Conservation (phyloP, 352 stramenopile species). For the Globisporangium polare region DNA sequence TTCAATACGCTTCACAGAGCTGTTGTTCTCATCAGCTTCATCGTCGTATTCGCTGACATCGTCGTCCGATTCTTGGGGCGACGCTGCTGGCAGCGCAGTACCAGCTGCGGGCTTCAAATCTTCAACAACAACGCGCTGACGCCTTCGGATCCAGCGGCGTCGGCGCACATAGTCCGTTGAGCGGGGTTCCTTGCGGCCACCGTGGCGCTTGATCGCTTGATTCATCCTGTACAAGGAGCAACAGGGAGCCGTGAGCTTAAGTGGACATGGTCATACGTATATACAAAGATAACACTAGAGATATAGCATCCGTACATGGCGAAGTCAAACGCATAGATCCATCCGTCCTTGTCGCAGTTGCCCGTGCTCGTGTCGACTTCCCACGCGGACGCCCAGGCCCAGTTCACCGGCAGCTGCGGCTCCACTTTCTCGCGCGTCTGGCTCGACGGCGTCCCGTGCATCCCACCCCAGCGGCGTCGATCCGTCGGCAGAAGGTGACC, state of each 20-base stretch:
- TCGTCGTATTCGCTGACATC: neutral
- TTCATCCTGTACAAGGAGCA: slow-evolving; percentile 37
- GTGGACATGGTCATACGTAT: neutral
- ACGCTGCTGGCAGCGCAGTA: neutral
- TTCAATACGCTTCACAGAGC: slow-evolving; percentile 2
- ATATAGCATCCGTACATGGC: slow-evolving; percentile 31
- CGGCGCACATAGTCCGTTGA: slow-evolving; percentile 68
- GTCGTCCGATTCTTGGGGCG: neutral
- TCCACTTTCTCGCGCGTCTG: slow-evolving; percentile 56
- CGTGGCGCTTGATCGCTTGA: slow-evolving; percentile 49
- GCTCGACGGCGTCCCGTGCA: slow-evolving; percentile 54
- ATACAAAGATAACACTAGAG: neutral
- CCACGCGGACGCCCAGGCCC: slow-evolving; percentile 66
- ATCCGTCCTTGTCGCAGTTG: slow-evolving; percentile 63
- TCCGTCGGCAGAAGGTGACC: slow-evolving; percentile 70
- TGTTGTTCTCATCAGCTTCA: neutral
- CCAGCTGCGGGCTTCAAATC: neutral
- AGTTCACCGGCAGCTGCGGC: slow-evolving; percentile 59
- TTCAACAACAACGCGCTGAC: slow-evolving; percentile 26
- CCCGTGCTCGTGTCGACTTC: slow-evolving; percentile 40
- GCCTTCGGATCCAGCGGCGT: slow-evolving; percentile 57
- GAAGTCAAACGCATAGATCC: slow-evolving; percentile 80
- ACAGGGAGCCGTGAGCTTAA: neutral
- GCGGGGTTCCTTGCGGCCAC: slow-evolving; percentile 44
- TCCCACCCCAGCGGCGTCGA: slow-evolving; percentile 50